Percentiles rank a stretch among this genome's conserved stretches.
phyloP scores from a whole-genome alignment of 1,284 basidiomycete species.

The Sphaerobolus stellatus region DNA sequence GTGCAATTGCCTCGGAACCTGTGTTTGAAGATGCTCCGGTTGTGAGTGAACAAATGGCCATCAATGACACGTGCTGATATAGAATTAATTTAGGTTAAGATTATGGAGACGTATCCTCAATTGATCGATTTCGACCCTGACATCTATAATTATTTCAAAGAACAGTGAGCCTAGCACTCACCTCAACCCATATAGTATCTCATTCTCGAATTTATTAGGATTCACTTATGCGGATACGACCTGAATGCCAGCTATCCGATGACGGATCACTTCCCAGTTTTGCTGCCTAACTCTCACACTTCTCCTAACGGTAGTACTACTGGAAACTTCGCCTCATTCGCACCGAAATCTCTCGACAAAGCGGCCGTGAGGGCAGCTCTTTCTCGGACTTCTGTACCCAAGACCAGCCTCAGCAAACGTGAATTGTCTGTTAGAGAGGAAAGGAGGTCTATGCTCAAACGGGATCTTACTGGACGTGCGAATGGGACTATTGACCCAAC shows the following conservation, averaged over 20 bases:
- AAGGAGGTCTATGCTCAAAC: too few species aligned
- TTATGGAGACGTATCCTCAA: slow-evolving; percentile 71
- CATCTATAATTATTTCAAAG: slow-evolving; percentile 64
- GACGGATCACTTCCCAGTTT: slow-evolving; percentile 46
- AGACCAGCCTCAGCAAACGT: too few species aligned
- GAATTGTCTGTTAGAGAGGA: too few species aligned
- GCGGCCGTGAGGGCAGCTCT: too few species aligned
- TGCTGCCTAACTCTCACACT: background rate
- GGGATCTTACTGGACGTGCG: slow-evolving; percentile 21
- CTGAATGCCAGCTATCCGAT: slow-evolving; percentile 72
- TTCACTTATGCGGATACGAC: slow-evolving; percentile 62
- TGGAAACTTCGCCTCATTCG: too few species aligned
- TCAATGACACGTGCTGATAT: background rate
- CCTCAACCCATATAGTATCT: background rate
- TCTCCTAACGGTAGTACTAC: too few species aligned
- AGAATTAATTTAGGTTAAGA: slow-evolving; percentile 41
- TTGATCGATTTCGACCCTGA: slow-evolving; percentile 66
- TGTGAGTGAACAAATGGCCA: slow-evolving; percentile 35
- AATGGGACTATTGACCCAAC: slow-evolving; percentile 55
- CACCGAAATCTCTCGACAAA: too few species aligned
- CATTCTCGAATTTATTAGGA: slow-evolving; percentile 39
- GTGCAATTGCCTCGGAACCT: slow-evolving; percentile 48
- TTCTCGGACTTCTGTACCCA: too few species aligned
- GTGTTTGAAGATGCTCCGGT: slow-evolving; percentile 54
- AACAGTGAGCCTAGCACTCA: slow-evolving; percentile 34